Evolutionary conservation across 305 asterid genomes (phyloP), one percentile per base, ranked within the genome.

Genomic region (Plantago lanceolata): DNA sequence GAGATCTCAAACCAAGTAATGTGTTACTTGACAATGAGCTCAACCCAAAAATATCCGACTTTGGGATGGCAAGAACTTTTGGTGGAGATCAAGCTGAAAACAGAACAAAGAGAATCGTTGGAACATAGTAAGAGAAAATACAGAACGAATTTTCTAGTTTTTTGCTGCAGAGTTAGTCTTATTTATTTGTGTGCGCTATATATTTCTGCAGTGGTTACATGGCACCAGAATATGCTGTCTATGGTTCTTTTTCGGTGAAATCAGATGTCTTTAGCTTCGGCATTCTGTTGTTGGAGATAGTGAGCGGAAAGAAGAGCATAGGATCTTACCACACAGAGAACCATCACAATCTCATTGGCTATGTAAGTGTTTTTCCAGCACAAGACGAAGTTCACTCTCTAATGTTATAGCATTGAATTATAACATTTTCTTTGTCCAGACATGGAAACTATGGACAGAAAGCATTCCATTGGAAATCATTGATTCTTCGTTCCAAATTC

Each of bases 171-270:
- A 56, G 56, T 53, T 16, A 8, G 59, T 48, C 56, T 51, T 19
- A 26, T 57, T 17, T 51, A 37, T 40, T 9, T 11, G 16, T 40
- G 5, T 28, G 19, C 11, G 20, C 19, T 33, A 4, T 35, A 48
- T 6, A 14, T n/a, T 14, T 65, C 57, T 76, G 77, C 77, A 80
- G 85, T 58, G 85, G 85, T 60, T 82, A 80, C 45, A 79, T 82
- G 88, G 76, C 88, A 11, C 85, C 88, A 0, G 88, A 82, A 48
- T 82, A 82, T 63, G 85, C 78, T 8, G 48, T 77, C 5, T 69
- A 82, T 20, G 87, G 85, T 47, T 56, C 71, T 50, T 79, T 82
- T 45, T 82, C 87, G 13, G 79, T 72, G 55, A 82, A 72, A 67
- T 74, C 82, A 2, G 85, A 82, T 60, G 78, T 82, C 9, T 79